Conservation (phyloP, 108 stramenopile species). For the Stephanodiscus triporus region DNA sequence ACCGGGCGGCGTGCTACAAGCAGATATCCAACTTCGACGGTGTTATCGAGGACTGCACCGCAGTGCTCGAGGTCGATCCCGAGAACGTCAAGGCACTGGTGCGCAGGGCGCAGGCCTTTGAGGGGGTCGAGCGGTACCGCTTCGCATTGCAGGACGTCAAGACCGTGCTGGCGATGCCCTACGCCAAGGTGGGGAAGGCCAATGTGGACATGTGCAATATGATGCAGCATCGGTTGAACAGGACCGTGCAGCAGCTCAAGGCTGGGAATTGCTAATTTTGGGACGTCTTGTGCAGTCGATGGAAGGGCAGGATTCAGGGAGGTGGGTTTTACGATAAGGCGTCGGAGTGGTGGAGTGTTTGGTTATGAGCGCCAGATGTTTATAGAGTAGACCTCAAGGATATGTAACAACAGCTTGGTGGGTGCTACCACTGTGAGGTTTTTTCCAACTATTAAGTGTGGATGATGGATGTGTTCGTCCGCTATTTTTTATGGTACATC, state of each 20-base stretch:
- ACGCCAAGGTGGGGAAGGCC: conserved; percentile 86
- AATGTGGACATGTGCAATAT: conserved; percentile 92
- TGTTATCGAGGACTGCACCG: conserved; percentile 93
- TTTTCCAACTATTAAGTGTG: too few relatives aligned
- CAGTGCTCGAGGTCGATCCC: conserved; percentile 95
- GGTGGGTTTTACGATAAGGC: too few relatives aligned
- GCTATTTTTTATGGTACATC: too few relatives aligned
- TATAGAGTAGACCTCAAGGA: too few relatives aligned
- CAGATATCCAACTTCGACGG: conserved; percentile 99
- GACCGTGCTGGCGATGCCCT: conserved; percentile 91
- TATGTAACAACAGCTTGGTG: too few relatives aligned
- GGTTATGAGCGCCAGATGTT: too few relatives aligned
- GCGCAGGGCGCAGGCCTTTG: conserved; percentile 98
- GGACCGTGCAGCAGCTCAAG: conserved; percentile 92
- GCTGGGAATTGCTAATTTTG: conserved; percentile 34
- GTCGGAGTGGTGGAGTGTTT: too few relatives aligned
- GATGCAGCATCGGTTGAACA: conserved; percentile 95
- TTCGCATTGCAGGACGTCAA: conserved; percentile 98
- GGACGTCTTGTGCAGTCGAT: too few relatives aligned
- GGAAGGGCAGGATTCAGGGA: too few relatives aligned
- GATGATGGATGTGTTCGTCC: too few relatives aligned
- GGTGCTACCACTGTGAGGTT: too few relatives aligned
- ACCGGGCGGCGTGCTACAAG: conserved; percentile 99
- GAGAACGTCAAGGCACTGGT: conserved; percentile 97
- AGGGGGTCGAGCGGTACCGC: conserved; percentile 95